phyloP scores from a whole-genome alignment of 306 rosid species.

The Cucumis sativus region Cucumber_9930_V3 NC_026660.2:1330501-1331000 shows the following conservation, averaged over 20 bases:
- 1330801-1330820: slow-evolving; percentile 28
- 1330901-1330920: slow-evolving; percentile 81
- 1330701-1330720: slow-evolving; percentile 25
- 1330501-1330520: neutral
- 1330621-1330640: neutral
- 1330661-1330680: slow-evolving; percentile 38
- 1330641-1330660: slow-evolving; percentile 35
- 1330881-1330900: slow-evolving; percentile 95
- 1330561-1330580: neutral
- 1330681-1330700: slow-evolving; percentile 24
- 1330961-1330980: slow-evolving; percentile 71
- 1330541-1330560: neutral
- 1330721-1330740: slow-evolving; percentile 28
- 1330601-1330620: neutral
- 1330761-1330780: slow-evolving; percentile 6
- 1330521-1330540: neutral
- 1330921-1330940: slow-evolving; percentile 74
- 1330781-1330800: slow-evolving; percentile 4
- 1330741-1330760: slow-evolving; percentile 11
- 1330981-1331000: slow-evolving; percentile 75
- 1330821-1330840: slow-evolving; percentile 84
- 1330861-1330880: slow-evolving; percentile 53
- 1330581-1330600: neutral
- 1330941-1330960: slow-evolving; percentile 80
- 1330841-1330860: slow-evolving; percentile 62